Conservation (phyloP, 1,284 basidiomycete genomes). For the Ganoderma sinense region DNA sequence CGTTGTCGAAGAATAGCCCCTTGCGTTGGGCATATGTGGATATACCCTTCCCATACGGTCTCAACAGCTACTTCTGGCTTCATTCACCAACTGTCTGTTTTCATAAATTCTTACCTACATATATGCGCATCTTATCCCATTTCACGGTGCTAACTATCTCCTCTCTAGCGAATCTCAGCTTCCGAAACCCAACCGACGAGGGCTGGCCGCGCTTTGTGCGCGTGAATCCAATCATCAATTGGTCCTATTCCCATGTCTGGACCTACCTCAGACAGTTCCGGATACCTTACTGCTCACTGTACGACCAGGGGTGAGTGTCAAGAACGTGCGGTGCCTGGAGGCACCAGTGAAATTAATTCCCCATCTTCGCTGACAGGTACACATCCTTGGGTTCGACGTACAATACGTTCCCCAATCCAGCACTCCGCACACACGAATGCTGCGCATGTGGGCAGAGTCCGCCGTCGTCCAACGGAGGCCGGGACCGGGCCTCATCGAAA, state of each 20-base stretch:
- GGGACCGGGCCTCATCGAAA: conserved; percentile 1
- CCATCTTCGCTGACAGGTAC: conserved; percentile 64
- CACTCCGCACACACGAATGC: conserved; percentile 57
- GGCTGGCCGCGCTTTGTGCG: conserved; percentile 93
- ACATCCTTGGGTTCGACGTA: conserved; percentile 95
- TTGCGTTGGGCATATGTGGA: neutral
- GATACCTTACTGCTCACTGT: conserved; percentile 88
- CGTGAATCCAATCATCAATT: conserved; percentile 96
- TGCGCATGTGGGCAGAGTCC: conserved; percentile 30
- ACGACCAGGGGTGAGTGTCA: conserved; percentile 84
- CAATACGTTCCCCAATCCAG: conserved; percentile 94
- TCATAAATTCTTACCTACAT: neutral
- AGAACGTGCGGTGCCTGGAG: neutral
- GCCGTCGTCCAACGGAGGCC: conserved; percentile 2
- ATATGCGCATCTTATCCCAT: neutral
- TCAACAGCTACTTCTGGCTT: neutral
- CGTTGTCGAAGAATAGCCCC: neutral
- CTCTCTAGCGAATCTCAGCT: conserved; percentile 65
- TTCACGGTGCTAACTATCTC: neutral
- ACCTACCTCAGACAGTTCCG: conserved; percentile 78
- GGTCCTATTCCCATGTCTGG: conserved; percentile 94
- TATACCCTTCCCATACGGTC: neutral
- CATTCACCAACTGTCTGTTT: neutral
- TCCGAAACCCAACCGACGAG: conserved; percentile 82
- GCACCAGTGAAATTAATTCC: neutral